Evolutionary conservation across 352 stramenopile species (phyloP).

Genomic region (Aphanomyces euteiches): DNA sequence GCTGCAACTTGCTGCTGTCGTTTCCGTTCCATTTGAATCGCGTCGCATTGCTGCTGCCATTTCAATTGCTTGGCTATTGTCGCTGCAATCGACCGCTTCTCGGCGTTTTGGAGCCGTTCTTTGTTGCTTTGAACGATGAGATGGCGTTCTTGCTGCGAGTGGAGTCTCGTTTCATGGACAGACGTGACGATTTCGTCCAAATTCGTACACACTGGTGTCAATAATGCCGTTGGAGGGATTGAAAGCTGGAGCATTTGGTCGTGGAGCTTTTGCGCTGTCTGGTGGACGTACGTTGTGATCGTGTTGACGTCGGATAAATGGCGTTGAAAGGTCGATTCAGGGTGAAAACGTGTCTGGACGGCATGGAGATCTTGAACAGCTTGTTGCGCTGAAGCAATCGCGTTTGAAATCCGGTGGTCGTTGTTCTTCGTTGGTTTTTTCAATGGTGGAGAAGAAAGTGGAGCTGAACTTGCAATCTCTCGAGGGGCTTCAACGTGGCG

Average conservation of each 20-base stretch:
- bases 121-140: slow-evolving; percentile 1
- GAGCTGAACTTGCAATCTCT: neutral
- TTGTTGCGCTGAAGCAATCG: slow-evolving; percentile 16
- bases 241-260: neutral
- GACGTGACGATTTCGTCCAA: slow-evolving; percentile 11
- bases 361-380: slow-evolving; percentile 3
- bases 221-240: neutral
- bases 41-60: slow-evolving; percentile 10
- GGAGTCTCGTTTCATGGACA: neutral
- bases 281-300: slow-evolving; percentile 25
- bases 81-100: neutral
- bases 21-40: neutral
- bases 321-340: neutral
- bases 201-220: neutral
- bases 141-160: neutral
- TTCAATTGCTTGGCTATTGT: neutral
- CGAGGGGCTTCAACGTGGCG: neutral
- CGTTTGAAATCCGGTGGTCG: slow-evolving; percentile 3
- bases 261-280: slow-evolving; percentile 17
- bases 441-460: neutral
- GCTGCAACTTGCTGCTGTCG: neutral
- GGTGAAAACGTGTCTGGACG: neutral
- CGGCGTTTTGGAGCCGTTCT: neutral
- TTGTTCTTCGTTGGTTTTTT: slow-evolving; percentile 5
- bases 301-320: slow-evolving; percentile 26